These are phyloP conservation scores for Paramecium biaurelia DNA, from an alignment of 73 alveolate species.

Conservation along the genomic window DNA sequence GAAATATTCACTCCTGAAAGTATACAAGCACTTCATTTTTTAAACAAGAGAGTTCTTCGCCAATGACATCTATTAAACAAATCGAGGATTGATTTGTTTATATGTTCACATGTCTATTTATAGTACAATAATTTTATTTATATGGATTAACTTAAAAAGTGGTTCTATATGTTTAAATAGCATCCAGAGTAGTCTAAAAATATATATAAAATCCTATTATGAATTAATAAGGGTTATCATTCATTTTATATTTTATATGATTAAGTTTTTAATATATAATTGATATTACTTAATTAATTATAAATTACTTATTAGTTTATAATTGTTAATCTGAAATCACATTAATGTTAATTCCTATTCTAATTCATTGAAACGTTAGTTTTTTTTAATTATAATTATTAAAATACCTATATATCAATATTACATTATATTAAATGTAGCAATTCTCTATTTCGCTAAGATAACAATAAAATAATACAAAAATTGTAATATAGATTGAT, in stretches of 20 bases:
- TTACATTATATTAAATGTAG: neutral
- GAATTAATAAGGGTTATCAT: neutral
- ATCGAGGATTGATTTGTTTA: neutral
- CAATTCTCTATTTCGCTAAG: neutral
- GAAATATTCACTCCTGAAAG: slow-evolving; percentile 34
- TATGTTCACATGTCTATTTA: neutral
- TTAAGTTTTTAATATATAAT: neutral
- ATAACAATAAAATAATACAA: no score
- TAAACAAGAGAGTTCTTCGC: slow-evolving; percentile 3
- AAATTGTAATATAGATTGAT: no score
- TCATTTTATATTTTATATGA: neutral
- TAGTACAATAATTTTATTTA: neutral
- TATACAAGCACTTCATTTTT: neutral
- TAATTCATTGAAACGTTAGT: neutral
- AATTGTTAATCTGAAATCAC: neutral
- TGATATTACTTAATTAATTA: neutral
- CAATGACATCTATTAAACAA: neutral
- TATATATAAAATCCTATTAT: neutral
- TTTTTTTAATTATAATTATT: neutral
- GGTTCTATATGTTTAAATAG: neutral
- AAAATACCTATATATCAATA: neutral
- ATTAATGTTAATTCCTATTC: neutral
- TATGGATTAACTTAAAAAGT: neutral
- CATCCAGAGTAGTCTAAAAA: neutral
- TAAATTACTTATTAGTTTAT: neutral